phyloP scores from a whole-genome alignment of 2,329 filamentous ascomycete genomes.

The Fusarium subglutinans region DNA sequence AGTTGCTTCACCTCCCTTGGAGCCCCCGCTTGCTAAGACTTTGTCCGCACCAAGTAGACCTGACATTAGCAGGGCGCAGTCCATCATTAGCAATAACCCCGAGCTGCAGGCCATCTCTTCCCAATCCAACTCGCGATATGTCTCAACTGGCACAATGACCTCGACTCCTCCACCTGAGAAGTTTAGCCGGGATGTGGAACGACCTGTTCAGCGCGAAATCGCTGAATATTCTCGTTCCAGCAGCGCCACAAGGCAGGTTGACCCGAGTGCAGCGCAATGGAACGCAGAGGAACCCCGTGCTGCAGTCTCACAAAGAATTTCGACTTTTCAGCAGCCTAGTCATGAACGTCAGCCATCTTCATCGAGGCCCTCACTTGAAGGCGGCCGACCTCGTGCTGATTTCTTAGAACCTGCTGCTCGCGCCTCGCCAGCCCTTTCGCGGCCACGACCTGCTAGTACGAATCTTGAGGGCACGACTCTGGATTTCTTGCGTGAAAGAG shows the following conservation, averaged over 20 bases:
- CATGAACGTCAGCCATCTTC: constrained; percentile 42
- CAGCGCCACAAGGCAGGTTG: constrained; percentile 42
- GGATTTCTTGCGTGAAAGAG: constrained; percentile 83
- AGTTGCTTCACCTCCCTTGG: constrained; percentile 39
- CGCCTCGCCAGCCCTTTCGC: constrained; percentile 50
- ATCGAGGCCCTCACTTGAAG: constrained; percentile 42
- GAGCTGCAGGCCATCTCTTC: constrained; percentile 68
- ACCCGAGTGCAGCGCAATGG: constrained; percentile 24
- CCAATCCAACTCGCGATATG: constrained; percentile 51
- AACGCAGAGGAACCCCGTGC: constrained; percentile 33
- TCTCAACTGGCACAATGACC: constrained; percentile 83
- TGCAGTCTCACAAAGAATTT: constrained; percentile 29
- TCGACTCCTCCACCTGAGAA: constrained; percentile 63
- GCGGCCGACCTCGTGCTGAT: constrained; percentile 41
- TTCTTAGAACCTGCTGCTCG: constrained; percentile 37
- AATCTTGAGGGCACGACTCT: constrained; percentile 80
- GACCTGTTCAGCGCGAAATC: constrained; percentile 29
- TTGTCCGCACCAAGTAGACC: constrained; percentile 54
- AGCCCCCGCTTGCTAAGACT: constrained; percentile 50
- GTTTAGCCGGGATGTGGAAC: constrained; percentile 26
- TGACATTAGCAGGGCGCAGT: constrained; percentile 68
- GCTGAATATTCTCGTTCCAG: constrained; percentile 41
- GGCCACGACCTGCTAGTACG: constrained; percentile 80
- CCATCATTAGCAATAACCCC: constrained; percentile 70
- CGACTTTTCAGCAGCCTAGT: constrained; percentile 40